phyloP scores from a whole-genome alignment of 1,284 basidiomycete genomes.

The Leccinum ponderosum region DNA sequence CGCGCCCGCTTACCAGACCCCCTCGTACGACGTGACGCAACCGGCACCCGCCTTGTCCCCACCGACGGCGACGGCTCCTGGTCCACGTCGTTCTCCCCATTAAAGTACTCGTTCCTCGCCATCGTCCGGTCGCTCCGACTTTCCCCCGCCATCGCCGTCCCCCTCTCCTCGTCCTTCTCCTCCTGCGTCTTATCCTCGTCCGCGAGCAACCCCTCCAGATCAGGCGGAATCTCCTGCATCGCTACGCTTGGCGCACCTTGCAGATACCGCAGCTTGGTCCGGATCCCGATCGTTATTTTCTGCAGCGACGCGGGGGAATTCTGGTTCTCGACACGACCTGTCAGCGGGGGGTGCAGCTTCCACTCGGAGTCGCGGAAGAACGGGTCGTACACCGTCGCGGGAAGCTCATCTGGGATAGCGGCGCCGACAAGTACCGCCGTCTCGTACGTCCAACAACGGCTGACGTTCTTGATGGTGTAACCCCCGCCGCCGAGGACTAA shows the following conservation, averaged over 20 bases:
- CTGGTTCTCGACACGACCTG: slow-evolving; percentile 89
- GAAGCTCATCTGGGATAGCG: slow-evolving; percentile 83
- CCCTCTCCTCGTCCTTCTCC: slow-evolving; percentile 69
- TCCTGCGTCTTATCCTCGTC: slow-evolving; percentile 74
- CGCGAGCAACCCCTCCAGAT: slow-evolving; percentile 78
- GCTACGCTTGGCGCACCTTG: slow-evolving; percentile 95
- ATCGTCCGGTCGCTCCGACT: slow-evolving; percentile 49
- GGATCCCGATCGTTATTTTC: slow-evolving; percentile 81
- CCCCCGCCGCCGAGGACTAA: slow-evolving; percentile 94
- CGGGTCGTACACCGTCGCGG: slow-evolving; percentile 87
- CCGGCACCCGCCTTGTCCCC: slow-evolving; percentile 15
- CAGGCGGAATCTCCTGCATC: slow-evolving; percentile 96
- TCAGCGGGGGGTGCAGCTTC: slow-evolving; percentile 91
- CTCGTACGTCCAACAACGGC: slow-evolving; percentile 99
- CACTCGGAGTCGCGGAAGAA: slow-evolving; percentile 93
- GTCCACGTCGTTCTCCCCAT: slow-evolving; percentile 71
- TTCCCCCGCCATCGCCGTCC: slow-evolving; percentile 61
- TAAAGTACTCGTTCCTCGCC: slow-evolving; percentile 69
- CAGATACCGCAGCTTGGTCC: slow-evolving; percentile 91
- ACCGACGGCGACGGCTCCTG: slow-evolving; percentile 35
- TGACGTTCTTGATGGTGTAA: slow-evolving; percentile 95
- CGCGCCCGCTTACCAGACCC: slow-evolving; percentile 29
- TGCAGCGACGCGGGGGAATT: slow-evolving; percentile 85
- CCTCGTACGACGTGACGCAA: slow-evolving; percentile 30
- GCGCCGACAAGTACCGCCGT: slow-evolving; percentile 92